Conservation (phyloP, 73 alveolate species). For the Tetrahymena borealis region DNA sequence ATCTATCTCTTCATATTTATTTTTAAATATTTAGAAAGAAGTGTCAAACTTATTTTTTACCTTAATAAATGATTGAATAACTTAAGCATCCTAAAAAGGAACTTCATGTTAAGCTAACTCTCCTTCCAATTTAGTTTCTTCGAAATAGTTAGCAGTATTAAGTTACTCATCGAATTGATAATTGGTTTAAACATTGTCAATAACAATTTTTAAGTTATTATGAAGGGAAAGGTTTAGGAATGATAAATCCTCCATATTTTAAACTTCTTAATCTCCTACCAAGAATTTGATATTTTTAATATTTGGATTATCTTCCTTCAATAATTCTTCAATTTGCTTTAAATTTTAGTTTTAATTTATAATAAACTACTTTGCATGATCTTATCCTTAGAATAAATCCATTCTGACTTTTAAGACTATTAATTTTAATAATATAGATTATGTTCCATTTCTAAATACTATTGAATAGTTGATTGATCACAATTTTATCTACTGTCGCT, state of each 20-base stretch:
- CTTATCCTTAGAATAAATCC: neutral
- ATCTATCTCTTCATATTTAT: no score
- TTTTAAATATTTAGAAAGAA: no score
- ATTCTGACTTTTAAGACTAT: neutral
- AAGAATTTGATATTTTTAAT: neutral
- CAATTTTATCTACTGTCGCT: no score
- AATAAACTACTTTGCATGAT: neutral
- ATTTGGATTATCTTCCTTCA: neutral
- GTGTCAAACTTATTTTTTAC: neutral
- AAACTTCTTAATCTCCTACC: neutral
- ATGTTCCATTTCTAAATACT: no score
- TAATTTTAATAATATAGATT: neutral
- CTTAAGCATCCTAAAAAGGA: neutral
- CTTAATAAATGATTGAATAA: neutral
- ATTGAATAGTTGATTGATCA: no score
- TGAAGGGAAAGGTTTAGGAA: neutral
- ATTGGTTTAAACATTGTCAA: neutral
- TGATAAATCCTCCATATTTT: neutral
- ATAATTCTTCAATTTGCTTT: neutral
- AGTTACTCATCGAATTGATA: neutral
- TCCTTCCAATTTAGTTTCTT: neutral
- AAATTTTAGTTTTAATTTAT: neutral
- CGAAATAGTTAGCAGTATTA: neutral
- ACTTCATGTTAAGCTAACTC: neutral
- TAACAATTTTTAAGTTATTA: neutral